These are phyloP conservation scores for Colletotrichum sp. DNA, from an alignment of 2,329 filamentous ascomycete genomes.

Conservation along the genomic window DNA sequence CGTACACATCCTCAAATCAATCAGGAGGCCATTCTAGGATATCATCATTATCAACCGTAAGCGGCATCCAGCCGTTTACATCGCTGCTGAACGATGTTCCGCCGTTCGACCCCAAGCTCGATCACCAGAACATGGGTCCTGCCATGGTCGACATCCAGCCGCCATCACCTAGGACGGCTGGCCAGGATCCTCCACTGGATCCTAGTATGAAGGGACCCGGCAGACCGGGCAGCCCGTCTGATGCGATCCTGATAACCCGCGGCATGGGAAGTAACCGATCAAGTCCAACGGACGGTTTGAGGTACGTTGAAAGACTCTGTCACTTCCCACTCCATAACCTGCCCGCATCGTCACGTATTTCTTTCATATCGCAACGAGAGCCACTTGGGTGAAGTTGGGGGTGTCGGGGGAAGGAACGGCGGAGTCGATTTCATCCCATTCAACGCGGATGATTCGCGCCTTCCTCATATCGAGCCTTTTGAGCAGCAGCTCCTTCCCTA, in stretches of 20 bases:
- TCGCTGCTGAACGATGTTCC: slow-evolving; percentile 41
- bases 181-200: slow-evolving; percentile 3
- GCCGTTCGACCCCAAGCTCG: slow-evolving; percentile 40
- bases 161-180: slow-evolving; percentile 26
- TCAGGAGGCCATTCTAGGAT: slow-evolving; percentile 56
- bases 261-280: slow-evolving; percentile 22
- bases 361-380: not conserved
- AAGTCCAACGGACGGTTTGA: slow-evolving; percentile 21
- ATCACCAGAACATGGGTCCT: slow-evolving; percentile 19
- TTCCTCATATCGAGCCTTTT: not conserved
- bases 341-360: not conserved
- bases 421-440: not conserved
- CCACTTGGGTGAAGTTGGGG: not conserved
- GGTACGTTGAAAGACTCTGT: slow-evolving; percentile 6
- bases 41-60: slow-evolving; percentile 58
- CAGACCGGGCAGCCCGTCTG: slow-evolving; percentile 25
- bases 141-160: slow-evolving; percentile 24
- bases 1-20: slow-evolving; percentile 50
- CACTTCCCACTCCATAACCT: not conserved
- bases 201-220: slow-evolving; percentile 14
- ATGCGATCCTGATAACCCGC: slow-evolving; percentile 29
- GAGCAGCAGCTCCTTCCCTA: not conserved
- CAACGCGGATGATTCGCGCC: not conserved
- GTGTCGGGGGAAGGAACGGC: not conserved
- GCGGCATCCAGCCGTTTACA: slow-evolving; percentile 41